Percentiles rank a stretch among this genome's conserved stretches.
phyloP scores from a whole-genome alignment of 805 yeast species.

The Trichomonascus vanleenenianus region DNA sequence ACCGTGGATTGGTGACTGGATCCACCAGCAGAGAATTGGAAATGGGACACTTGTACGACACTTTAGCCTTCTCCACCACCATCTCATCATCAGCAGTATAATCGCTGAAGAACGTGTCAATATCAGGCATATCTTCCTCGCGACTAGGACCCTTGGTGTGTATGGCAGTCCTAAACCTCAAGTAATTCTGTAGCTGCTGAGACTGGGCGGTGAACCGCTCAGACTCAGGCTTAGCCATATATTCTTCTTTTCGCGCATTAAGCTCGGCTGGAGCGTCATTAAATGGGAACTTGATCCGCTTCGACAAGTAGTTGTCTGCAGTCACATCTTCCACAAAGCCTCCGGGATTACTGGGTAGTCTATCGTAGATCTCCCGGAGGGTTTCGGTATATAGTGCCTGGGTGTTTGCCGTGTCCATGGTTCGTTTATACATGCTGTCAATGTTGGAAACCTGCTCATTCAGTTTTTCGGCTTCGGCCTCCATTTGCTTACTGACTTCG shows the following conservation, averaged over 20 bases:
- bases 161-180: no score
- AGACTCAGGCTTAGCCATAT: background rate
- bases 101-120: conserved; percentile 13
- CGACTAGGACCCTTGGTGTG: no score
- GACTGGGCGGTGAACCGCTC: background rate
- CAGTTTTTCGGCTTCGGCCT: conserved; percentile 1
- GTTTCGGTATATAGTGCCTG: background rate
- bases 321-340: background rate
- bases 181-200: no score
- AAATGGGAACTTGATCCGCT: background rate
- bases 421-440: conserved; percentile 1
- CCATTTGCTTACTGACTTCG: background rate
- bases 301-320: background rate
- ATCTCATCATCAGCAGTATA: conserved; percentile 22
- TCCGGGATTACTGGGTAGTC: background rate
- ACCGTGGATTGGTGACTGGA: conserved; percentile 24
- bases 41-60: conserved; percentile 26
- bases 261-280: background rate
- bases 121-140: conserved; percentile 14
- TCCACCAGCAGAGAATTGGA: conserved; percentile 20
- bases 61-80: conserved; percentile 19
- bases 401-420: conserved; percentile 1
- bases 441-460: background rate
- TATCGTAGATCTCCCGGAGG: background rate
- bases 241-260: background rate